Percentiles rank a stretch among this genome's conserved stretches.
phyloP scores from a whole-genome alignment of 768 basidiomycete genomes.

The Kwoniella dejecticola region DNA sequence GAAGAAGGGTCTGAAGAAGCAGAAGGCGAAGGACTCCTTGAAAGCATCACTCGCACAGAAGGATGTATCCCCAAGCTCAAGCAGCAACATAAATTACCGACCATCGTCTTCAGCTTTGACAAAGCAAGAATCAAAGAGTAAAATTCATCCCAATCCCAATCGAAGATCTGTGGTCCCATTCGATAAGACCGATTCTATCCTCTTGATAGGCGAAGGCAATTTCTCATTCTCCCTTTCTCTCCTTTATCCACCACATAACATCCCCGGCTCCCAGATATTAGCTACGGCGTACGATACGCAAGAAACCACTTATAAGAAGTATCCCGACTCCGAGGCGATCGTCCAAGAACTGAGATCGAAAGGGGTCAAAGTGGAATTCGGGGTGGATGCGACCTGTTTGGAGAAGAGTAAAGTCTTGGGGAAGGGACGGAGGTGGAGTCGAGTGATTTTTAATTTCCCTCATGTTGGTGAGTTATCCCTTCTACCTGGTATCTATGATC shows the following conservation, averaged over 20 bases:
- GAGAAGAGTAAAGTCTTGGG: constrained; percentile 63
- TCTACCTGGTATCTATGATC: too few relatives aligned
- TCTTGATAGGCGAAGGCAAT: constrained; percentile 84
- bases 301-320: constrained; percentile 74
- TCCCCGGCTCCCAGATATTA: constrained; percentile 70
- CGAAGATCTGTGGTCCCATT: constrained; percentile 39
- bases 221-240: constrained; percentile 87
- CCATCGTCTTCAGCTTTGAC: too few relatives aligned
- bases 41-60: not conserved
- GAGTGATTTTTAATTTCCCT: constrained; percentile 92
- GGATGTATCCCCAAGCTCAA: too few relatives aligned
- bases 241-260: constrained; percentile 59
- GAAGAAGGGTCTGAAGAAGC: constrained; percentile 25
- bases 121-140: too few relatives aligned
- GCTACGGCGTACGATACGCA: constrained; percentile 86
- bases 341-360: constrained; percentile 63
- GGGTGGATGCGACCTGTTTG: constrained; percentile 78
- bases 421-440: constrained; percentile 63
- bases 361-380: constrained; percentile 74
- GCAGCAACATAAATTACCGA: too few relatives aligned
- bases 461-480: constrained; percentile 71
- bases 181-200: constrained; percentile 52
- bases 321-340: constrained; percentile 67
- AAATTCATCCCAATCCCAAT: constrained; percentile 23
- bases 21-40: not conserved